A percentile compares a stretch with the other conserved stretches of the same genome.
Evolutionary conservation across 345 rosid species (phyloP).

Genomic region (Draba incana): DNA sequence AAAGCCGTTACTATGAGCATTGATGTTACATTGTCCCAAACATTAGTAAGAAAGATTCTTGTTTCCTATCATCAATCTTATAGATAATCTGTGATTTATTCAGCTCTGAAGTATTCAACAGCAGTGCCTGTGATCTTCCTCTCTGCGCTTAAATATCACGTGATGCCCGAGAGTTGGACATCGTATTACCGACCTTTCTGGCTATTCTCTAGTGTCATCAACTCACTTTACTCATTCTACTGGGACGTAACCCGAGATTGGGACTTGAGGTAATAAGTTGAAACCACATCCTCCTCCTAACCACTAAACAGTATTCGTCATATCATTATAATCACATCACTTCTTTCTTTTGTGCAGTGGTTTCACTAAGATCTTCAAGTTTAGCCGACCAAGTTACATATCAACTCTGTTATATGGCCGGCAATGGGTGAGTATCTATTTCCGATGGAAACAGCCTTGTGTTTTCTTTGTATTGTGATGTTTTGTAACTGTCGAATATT

Average conservation of each 20-base stretch:
- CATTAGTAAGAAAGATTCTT: background rate
- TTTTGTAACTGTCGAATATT: conserved; percentile 9
- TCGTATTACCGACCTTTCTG: conserved; percentile 85
- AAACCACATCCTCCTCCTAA: conserved; percentile 2
- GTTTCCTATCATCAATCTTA: background rate
- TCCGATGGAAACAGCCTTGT: background rate
- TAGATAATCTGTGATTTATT: conserved; percentile 37
- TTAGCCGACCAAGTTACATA: conserved; percentile 60
- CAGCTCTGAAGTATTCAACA: conserved; percentile 96
- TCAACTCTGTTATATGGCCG: conserved; percentile 69
- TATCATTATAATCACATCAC: background rate
- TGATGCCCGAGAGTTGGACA: conserved; percentile 75
- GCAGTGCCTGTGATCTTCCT: conserved; percentile 96
- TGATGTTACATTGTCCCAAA: conserved; percentile 1
- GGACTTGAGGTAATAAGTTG: conserved; percentile 76
- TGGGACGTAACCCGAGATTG: conserved; percentile 99
- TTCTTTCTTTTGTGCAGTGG: conserved; percentile 48
- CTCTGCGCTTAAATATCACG: conserved; percentile 95
- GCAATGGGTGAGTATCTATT: conserved; percentile 69
- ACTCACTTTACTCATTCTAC: conserved; percentile 92
- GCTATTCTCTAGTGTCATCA: conserved; percentile 87
- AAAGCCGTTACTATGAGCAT: background rate
- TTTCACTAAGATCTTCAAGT: conserved; percentile 90
- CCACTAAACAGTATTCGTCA: background rate
- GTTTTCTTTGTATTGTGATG: background rate